Evolutionary conservation across 2,329 filamentous ascomycete genomes (phyloP).

Genomic region (Pestalotiopsis sp.): DNA sequence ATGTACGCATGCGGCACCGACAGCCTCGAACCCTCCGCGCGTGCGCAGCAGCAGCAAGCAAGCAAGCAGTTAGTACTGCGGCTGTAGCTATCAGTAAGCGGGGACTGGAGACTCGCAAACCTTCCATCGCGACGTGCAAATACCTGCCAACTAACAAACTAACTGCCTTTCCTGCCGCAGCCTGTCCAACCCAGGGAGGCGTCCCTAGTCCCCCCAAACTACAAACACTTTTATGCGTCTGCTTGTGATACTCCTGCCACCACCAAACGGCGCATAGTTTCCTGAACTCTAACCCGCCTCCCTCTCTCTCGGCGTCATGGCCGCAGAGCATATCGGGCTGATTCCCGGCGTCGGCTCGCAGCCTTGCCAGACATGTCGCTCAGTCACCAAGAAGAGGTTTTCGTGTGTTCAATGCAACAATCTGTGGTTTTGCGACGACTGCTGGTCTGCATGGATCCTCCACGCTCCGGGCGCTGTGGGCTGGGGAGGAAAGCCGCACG

Average conservation of each 20-base stretch:
- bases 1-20: constrained; percentile 2
- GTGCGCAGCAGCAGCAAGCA: too few species aligned
- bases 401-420: constrained; percentile 36
- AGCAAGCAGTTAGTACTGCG: background rate
- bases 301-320: background rate
- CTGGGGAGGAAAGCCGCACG: constrained; percentile 27
- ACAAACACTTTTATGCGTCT: background rate
- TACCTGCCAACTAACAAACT: background rate
- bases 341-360: constrained; percentile 17
- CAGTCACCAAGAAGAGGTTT: constrained; percentile 28
- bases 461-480: constrained; percentile 25
- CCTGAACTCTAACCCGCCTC: background rate
- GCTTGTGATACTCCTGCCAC: background rate
- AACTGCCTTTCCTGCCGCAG: background rate
- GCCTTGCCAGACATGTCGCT: constrained; percentile 33
- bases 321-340: background rate
- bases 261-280: background rate
- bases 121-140: background rate
- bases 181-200: background rate
- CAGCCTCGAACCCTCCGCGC: constrained; percentile 6
- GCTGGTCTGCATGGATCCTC: constrained; percentile 34
- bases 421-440: constrained; percentile 32
- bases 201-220: background rate
- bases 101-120: background rate
- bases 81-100: constrained; percentile 10